A percentile compares a stretch with the other conserved stretches of the same genome.
phyloP scores from a whole-genome alignment of 2,329 filamentous ascomycete species.

The Colletotrichum sp. region DNA sequence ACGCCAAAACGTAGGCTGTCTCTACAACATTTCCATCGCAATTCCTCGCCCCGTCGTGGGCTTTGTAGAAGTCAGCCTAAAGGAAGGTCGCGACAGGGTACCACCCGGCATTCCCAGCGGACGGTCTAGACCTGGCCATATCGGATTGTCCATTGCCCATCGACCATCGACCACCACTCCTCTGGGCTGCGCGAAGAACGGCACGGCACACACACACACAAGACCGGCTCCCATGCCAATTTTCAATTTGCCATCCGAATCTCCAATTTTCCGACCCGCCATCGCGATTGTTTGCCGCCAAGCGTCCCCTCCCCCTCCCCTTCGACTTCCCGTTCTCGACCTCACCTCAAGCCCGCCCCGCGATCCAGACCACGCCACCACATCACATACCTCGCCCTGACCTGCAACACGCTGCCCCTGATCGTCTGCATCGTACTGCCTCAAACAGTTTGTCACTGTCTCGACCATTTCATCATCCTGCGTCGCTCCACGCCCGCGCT shows the following conservation, averaged over 20 bases:
- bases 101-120: not conserved
- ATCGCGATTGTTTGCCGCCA: not conserved
- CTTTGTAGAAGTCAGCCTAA: not conserved
- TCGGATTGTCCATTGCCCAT: not conserved
- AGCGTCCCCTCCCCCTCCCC: not conserved
- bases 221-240: not conserved
- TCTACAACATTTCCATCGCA: not conserved
- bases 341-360: not conserved
- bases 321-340: not conserved
- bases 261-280: not conserved
- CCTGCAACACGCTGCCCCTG: not conserved
- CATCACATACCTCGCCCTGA: not conserved
- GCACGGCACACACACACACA: not conserved
- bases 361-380: not conserved
- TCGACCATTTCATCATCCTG: not conserved
- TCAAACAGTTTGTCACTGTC: not conserved
- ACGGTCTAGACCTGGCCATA: not conserved
- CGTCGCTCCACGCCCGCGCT: not conserved
- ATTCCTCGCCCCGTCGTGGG: not conserved
- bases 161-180: not conserved
- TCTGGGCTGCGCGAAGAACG: too few species aligned
- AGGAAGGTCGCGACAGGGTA: not conserved
- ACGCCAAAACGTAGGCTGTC: not conserved
- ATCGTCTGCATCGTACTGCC: not conserved
- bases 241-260: slow-evolving; percentile 2